Base-by-base conservation (phyloP, 306 rosid genomes). In the Vigna hirtella region DNA sequence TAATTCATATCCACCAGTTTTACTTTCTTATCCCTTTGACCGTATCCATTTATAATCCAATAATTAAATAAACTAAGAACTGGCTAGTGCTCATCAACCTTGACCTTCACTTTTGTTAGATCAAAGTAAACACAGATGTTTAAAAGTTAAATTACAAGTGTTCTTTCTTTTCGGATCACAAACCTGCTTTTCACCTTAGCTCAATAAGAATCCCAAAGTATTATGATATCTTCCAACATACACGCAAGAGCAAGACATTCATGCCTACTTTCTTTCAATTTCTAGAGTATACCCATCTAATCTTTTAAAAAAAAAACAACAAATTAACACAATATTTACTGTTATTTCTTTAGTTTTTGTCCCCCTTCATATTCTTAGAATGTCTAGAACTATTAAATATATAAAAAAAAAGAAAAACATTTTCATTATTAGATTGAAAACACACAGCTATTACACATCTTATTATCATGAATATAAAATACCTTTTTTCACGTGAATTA, bases 401-500 rank as follows among this genome's bases (percentile, higher is more conserved):
- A 26, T 26, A 26, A 16, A 20, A 49, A 26, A 14, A 3, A 12
- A 38, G 11, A 66, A n/a, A 20, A 34, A 1, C 0, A 1, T 0
- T 13, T 58, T 13, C 2, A 57, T 57, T 2, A 22, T 57, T 53
- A 17, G 1, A 53, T 53, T 57, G n/a, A 24, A 58, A 26, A 26
- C 38, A 22, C 63, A 22, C 13, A 17, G 6, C 11, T 55, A 28
- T 28, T 13, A 28, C 42, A 28, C 4, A 16, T 14, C 2, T 16
- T 12, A 45, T 7, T 63, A 11, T 32, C 34, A 36, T n/a, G 17
- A n/a, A 9, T 36, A 4, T 40, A 72, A 55, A 20, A 72, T 51
- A 2, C 15, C 9, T 36, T n/a, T 52, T 52, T 66, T 74, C 89
- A 85, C 89, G 93, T 85, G 86, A 87, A 76, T 73, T 65, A 38